These are phyloP conservation scores for Fusarium goolgardi DNA, from an alignment of 2,329 filamentous ascomycete genomes.

Conservation along the genomic window DNA sequence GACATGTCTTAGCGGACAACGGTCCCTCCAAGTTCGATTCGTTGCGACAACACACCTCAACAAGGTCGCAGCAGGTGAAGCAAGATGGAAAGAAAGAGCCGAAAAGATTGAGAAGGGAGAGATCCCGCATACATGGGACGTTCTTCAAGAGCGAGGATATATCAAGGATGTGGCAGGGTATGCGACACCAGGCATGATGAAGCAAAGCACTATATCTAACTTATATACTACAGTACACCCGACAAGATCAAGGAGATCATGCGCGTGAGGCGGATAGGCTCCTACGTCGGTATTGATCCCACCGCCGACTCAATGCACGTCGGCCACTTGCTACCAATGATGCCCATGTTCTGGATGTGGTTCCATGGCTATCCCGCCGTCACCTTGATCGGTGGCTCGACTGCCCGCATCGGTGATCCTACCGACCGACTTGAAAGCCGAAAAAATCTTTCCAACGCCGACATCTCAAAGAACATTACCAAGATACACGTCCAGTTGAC, in stretches of 20 bases:
- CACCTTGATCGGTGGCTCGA: conserved; percentile 78
- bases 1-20: conserved; percentile 42
- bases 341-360: conserved; percentile 88
- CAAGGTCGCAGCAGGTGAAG: conserved; percentile 57
- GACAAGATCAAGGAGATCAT: conserved; percentile 71
- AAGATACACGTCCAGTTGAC: conserved; percentile 77
- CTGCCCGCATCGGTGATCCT: conserved; percentile 82
- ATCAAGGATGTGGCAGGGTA: conserved; percentile 82
- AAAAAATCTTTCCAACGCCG: conserved; percentile 61
- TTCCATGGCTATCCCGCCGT: conserved; percentile 77
- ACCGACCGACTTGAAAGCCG: conserved; percentile 75
- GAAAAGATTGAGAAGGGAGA: conserved; percentile 62
- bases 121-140: conserved; percentile 66
- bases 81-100: conserved; percentile 62
- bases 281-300: conserved; percentile 85
- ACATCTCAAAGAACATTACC: conserved; percentile 71
- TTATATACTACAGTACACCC: conserved; percentile 53
- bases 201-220: conserved; percentile 11
- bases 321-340: conserved; percentile 82
- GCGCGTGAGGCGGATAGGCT: conserved; percentile 73
- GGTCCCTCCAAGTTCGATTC: conserved; percentile 49
- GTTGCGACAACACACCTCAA: conserved; percentile 57
- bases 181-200: conserved; percentile 40
- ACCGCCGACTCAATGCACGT: conserved; percentile 83
- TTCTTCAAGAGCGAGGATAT: conserved; percentile 77